Base-by-base conservation (phyloP, 768 basidiomycete genomes). In the Lyophyllum decastes region DNA sequence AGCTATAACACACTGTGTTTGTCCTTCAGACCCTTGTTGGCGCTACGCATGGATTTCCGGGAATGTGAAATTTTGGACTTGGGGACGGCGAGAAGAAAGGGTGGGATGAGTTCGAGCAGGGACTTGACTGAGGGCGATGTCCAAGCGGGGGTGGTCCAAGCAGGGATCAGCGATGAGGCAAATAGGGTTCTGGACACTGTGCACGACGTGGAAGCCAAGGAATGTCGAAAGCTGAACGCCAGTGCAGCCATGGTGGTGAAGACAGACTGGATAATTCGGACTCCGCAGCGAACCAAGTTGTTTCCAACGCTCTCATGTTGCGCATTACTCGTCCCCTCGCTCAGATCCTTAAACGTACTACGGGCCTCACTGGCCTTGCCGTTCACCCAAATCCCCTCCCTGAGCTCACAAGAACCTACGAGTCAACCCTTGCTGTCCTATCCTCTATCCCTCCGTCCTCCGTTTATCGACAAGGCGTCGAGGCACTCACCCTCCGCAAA, bases 1-100 rank as follows among this genome's bases (percentile, higher is more conserved):
- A 30, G 59, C 62, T 17, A 21, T 10, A 8, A 73, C 86, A 59
- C 66, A 94, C 96, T 94, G 59, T 87, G 87, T 72, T 94, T 95
- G 73, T 98, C 95, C 72, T 95, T 93, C 66, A 97, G 75, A 1
- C 95, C 94, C 73, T 98, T 98, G 73, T 95, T 94, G 16, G 95
- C 90, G 61, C 86, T 87, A 41, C 95, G 82, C 94, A 96, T 96
- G n/a, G 89, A 83, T 73, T 98, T 98, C 51, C 92, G 82, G 21
- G 93, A 94, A 74, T 98, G 95, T 0, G 95, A 94, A 11, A 87
- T 82, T 75, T 95, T 95, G 71, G 89, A 90, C 76, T 98, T 98
- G 24, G 96, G 96, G 1, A 96, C 96, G 24, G 95, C 94, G 43
- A 94, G 83, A 19, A 98, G 77, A 70, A 95, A 86, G 0, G 94